Evolutionary conservation across 2,329 filamentous ascomycete genomes (phyloP).

Genomic region (Colletotrichum agaves): DNA sequence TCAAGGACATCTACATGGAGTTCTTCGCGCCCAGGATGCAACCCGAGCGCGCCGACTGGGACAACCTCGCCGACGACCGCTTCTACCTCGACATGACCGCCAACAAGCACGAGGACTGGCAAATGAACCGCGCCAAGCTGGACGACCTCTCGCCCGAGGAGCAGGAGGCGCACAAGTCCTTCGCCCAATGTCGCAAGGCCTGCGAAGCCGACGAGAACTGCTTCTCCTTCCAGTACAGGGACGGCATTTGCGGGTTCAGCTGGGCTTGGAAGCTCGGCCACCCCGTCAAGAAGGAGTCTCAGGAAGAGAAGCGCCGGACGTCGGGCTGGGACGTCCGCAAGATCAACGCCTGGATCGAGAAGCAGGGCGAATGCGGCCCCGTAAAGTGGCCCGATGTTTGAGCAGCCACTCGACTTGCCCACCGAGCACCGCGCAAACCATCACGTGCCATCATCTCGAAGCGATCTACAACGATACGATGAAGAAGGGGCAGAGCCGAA

Average conservation of each 20-base stretch:
- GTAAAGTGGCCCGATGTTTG: slow-evolving; percentile 46
- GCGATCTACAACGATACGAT: not conserved
- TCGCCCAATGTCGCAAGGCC: slow-evolving; percentile 55
- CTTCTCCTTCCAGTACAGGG: slow-evolving; percentile 54
- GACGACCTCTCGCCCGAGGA: slow-evolving; percentile 49
- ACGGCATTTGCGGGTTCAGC: slow-evolving; percentile 51
- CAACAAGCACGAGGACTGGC: slow-evolving; percentile 45
- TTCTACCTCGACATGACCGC: slow-evolving; percentile 51
- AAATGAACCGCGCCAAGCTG: slow-evolving; percentile 47
- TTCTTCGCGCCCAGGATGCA: slow-evolving; percentile 56
- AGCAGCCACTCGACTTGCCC: not conserved
- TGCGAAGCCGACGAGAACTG: slow-evolving; percentile 53
- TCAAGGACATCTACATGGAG: slow-evolving; percentile 59
- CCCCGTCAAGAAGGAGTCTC: slow-evolving; percentile 46
- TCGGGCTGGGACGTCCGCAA: slow-evolving; percentile 56
- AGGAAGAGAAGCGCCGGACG: slow-evolving; percentile 45
- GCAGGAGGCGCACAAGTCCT: slow-evolving; percentile 53
- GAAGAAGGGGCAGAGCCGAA: not conserved
- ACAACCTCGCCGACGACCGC: slow-evolving; percentile 61
- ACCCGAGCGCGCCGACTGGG: slow-evolving; percentile 58
- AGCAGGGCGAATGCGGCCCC: slow-evolving; percentile 49
- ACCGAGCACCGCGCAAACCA: not conserved
- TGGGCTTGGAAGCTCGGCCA: slow-evolving; percentile 52
- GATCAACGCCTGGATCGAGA: slow-evolving; percentile 53
- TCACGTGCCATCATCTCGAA: not conserved